Evolutionary conservation across 2,329 filamentous ascomycete genomes (phyloP).

Genomic region (Hypoxylon sp.): DNA sequence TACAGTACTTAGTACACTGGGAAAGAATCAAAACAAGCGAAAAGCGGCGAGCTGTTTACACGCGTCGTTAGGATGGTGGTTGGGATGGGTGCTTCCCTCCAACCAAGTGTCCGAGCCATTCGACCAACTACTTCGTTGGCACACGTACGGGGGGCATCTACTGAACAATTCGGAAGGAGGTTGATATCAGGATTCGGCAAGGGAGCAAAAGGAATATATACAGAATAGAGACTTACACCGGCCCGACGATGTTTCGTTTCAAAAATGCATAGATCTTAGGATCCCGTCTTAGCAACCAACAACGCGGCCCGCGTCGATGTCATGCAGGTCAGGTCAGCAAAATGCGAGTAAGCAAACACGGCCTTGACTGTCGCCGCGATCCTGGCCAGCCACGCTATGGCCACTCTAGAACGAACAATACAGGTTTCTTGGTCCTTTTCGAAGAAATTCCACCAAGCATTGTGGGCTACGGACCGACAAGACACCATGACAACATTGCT

Average conservation of each 20-base stretch:
- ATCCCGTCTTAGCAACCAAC: slow-evolving; percentile 18
- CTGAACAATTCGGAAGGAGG: neutral
- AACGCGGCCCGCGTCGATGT: slow-evolving; percentile 24
- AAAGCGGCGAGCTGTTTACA: slow-evolving; percentile 18
- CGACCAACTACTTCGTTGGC: neutral
- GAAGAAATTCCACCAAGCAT: slow-evolving; percentile 15
- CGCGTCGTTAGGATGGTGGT: slow-evolving; percentile 14
- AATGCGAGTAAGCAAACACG: slow-evolving; percentile 37
- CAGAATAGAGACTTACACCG: slow-evolving; percentile 16
- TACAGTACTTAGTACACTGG: slow-evolving; percentile 15
- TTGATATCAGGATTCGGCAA: neutral
- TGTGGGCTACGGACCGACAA: slow-evolving; percentile 13
- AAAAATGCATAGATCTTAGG: slow-evolving; percentile 6
- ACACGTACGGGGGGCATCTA: neutral
- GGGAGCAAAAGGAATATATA: slow-evolving; percentile 7
- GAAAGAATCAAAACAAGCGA: slow-evolving; percentile 8
- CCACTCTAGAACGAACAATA: neutral
- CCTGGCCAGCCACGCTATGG: slow-evolving; percentile 9
- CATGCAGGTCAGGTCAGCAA: slow-evolving; percentile 29
- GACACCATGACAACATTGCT: slow-evolving; percentile 15
- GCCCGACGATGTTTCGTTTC: slow-evolving; percentile 5
- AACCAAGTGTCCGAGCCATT: neutral
- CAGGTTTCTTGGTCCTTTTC: slow-evolving; percentile 14
- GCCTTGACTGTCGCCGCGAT: slow-evolving; percentile 20
- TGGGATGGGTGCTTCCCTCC: slow-evolving; percentile 9